Conservation (phyloP, 768 basidiomycete genomes). For the Rhodotorula kratochvilovae region DNA sequence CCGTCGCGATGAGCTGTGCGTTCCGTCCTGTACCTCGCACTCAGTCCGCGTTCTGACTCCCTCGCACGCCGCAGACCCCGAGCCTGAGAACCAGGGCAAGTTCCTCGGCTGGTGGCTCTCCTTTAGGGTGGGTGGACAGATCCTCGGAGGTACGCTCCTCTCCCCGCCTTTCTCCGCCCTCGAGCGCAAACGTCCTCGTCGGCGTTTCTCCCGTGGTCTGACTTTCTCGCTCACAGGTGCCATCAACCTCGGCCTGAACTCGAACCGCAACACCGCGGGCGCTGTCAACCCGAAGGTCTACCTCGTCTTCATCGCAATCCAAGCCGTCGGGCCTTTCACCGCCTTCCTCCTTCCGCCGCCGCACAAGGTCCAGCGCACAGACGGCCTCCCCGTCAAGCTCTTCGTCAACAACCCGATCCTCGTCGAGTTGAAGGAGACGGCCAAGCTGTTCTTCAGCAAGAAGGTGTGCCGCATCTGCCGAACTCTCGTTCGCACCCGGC, state of each 20-base stretch:
- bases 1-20: constrained; percentile 27
- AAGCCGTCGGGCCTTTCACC: constrained; percentile 20
- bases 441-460: constrained; percentile 21
- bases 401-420: constrained; percentile 9
- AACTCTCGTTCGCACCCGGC: not conserved
- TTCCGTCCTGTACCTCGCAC: too few relatives aligned
- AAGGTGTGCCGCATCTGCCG: not conserved
- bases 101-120: constrained; percentile 35
- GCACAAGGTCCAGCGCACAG: constrained; percentile 24
- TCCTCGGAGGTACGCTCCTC: constrained; percentile 24
- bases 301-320: constrained; percentile 22
- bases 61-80: constrained; percentile 27
- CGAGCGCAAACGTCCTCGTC: too few relatives aligned
- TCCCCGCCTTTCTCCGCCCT: too few relatives aligned
- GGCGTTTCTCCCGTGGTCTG: not conserved
- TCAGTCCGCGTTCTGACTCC: too few relatives aligned
- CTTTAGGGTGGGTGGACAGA: constrained; percentile 22
- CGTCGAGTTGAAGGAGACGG: constrained; percentile 21
- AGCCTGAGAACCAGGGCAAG: constrained; percentile 28
- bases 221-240: constrained; percentile 12
- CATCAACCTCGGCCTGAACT: constrained; percentile 39
- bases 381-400: constrained; percentile 20
- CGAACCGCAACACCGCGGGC: constrained; percentile 2
- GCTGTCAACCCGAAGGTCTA: constrained; percentile 16
- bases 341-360: constrained; percentile 28